Base-by-base conservation (phyloP, 192 early-diverging fungal species). In the Coemansia aciculifera region DNA sequence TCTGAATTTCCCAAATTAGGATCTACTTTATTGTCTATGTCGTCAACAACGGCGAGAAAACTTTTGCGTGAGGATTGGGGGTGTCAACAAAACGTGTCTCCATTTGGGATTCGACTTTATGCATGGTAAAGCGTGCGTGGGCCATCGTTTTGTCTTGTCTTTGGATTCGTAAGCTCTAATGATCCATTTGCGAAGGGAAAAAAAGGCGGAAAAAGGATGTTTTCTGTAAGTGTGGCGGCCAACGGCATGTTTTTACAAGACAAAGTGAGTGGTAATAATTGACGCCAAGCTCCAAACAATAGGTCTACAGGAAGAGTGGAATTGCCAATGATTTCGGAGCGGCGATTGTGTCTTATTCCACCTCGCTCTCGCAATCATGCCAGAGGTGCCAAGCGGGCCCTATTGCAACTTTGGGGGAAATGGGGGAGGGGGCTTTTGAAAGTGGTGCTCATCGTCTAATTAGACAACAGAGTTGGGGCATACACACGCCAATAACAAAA, bases 321-420 rank as follows among this genome's bases (percentile, higher is more conserved):
- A 32, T 56, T 56, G 52, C 52, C 31, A 56, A 15, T 56, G 52
- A 29, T 56, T 56, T 56, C 15, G 13, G 29, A 17, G 52, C 9
- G 5, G 13, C 52, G 52, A 56, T 56, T 56, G 52, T 56, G 52
- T 12, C 23, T 10, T 29, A 11, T 24, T 27, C 24, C 51, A 12
- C 51, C 51, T 52, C 52, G 24, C 52, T 56, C 49, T 56, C 52
- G 52, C 29, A 56, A 32, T 56, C 29, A 31, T 56, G 52, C 29
- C 52, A 31, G 29, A 31, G 27, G 52, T 32, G n/a, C 15, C 34
- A 56, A 10, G 9, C 6, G 48, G n/a, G 23, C 21, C 21, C n/a
- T 15, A 56, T 56, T 29, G 29, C 13, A 32, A 29, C 31, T 56
- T 56, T 56, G 52, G 52, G 52, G 52, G 29, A 32, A 10, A 51